Percentiles rank a stretch among this genome's conserved stretches.
These are phyloP conservation scores for Stemphylium lycopersici DNA, from an alignment of 2,329 filamentous ascomycete genomes.

Conservation along the genomic window DNA sequence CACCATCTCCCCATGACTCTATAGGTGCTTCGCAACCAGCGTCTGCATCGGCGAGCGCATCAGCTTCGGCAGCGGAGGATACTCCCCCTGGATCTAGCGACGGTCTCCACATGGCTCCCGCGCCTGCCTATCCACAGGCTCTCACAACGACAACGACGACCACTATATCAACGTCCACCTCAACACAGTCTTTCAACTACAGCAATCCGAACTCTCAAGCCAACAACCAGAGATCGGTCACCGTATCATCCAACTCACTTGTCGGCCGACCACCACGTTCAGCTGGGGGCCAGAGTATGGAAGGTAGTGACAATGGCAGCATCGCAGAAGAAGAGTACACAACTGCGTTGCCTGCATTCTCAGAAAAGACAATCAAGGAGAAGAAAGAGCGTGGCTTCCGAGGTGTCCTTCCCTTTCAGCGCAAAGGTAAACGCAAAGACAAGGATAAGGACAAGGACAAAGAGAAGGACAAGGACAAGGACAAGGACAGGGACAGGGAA, in stretches of 20 bases:
- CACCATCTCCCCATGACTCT: slow-evolving; percentile 33
- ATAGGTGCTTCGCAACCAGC: slow-evolving; percentile 34
- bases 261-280: slow-evolving; percentile 33
- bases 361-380: slow-evolving; percentile 41
- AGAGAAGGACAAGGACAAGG: slow-evolving; percentile 23
- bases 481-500: too few relatives aligned
- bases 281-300: slow-evolving; percentile 32
- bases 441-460: slow-evolving; percentile 35
- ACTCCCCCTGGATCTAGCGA: slow-evolving; percentile 46
- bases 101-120: slow-evolving; percentile 43
- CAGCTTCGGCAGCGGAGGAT: slow-evolving; percentile 43
- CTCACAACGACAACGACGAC: slow-evolving; percentile 33
- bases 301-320: slow-evolving; percentile 46
- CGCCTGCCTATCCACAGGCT: slow-evolving; percentile 39
- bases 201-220: slow-evolving; percentile 36
- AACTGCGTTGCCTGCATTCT: slow-evolving; percentile 46
- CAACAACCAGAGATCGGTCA: slow-evolving; percentile 27
- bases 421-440: slow-evolving; percentile 43
- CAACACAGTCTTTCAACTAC: slow-evolving; percentile 23
- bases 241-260: slow-evolving; percentile 27
- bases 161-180: slow-evolving; percentile 17
- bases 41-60: slow-evolving; percentile 40
- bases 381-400: slow-evolving; percentile 49
- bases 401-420: slow-evolving; percentile 46
- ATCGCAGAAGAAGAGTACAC: slow-evolving; percentile 47